A percentile compares a stretch with the other conserved stretches of the same genome.
These are phyloP conservation scores for Henckelia pumila DNA, from an alignment of 257 asterid genomes.

Conservation along the genomic window DNA sequence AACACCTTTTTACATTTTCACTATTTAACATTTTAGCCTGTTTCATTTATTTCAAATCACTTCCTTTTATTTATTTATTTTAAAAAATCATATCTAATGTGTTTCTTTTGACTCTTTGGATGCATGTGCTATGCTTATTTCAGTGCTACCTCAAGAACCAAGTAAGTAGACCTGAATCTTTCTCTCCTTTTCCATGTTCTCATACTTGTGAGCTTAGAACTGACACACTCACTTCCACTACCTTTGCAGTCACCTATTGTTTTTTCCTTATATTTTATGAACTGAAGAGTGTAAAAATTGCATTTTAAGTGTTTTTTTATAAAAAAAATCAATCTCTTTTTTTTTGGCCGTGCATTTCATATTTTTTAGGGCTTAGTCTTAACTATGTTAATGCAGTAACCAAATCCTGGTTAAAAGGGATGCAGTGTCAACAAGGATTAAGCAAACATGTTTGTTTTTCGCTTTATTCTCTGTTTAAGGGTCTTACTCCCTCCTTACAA, in stretches of 20 bases:
- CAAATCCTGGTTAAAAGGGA: constrained; percentile 12
- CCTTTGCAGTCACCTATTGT: constrained; percentile 1
- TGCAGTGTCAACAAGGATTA: constrained; percentile 3
- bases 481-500: neutral
- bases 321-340: constrained; percentile 3
- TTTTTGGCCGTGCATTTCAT: constrained; percentile 9
- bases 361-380: constrained; percentile 10
- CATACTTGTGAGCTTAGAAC: no score
- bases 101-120: constrained; percentile 33
- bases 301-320: neutral
- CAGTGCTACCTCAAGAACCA: constrained; percentile 94
- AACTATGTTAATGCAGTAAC: constrained; percentile 2
- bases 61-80: neutral
- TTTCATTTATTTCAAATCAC: neutral
- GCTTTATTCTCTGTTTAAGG: constrained; percentile 2
- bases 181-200: constrained; percentile 8
- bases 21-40: neutral
- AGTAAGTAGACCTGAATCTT: constrained; percentile 46
- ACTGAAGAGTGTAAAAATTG: constrained; percentile 1
- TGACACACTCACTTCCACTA: neutral
- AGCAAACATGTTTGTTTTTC: constrained; percentile 9
- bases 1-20: neutral
- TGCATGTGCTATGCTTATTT: constrained; percentile 45
- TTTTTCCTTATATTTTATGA: constrained; percentile 1
- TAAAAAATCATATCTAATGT: constrained; percentile 37